A percentile compares a stretch with the other conserved stretches of the same genome.
Conservation (phyloP, 2,329 filamentous ascomycete species). For the Aureobasidium sp. region DNA sequence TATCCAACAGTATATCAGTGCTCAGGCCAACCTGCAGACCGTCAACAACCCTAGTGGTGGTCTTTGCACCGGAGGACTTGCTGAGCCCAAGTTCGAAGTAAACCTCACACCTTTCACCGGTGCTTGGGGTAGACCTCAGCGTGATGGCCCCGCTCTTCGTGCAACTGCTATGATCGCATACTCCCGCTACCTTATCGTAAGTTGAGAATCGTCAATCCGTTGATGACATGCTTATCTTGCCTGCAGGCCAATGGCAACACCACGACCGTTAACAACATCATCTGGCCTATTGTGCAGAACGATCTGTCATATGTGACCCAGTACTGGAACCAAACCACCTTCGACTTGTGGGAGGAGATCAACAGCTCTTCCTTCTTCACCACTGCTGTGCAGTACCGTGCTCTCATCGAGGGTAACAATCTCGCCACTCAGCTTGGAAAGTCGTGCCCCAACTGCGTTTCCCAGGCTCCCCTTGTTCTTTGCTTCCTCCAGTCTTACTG, state of each 20-base stretch:
- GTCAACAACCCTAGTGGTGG: constrained; percentile 63
- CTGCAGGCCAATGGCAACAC: constrained; percentile 19
- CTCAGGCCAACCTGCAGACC: constrained; percentile 60
- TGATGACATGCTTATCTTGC: neutral
- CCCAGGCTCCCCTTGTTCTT: constrained; percentile 61
- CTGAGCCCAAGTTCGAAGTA: constrained; percentile 66
- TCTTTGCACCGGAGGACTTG: constrained; percentile 48
- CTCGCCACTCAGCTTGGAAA: constrained; percentile 59
- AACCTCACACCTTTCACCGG: constrained; percentile 53
- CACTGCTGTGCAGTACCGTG: constrained; percentile 59
- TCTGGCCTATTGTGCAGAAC: constrained; percentile 70
- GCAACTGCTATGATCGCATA: constrained; percentile 68
- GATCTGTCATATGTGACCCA: constrained; percentile 69
- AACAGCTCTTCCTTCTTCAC: constrained; percentile 75
- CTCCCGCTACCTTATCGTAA: constrained; percentile 58
- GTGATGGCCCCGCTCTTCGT: constrained; percentile 70
- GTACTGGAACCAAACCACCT: constrained; percentile 56
- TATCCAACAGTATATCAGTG: constrained; percentile 61
- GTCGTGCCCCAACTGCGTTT: constrained; percentile 53
- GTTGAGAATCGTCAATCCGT: constrained; percentile 34
- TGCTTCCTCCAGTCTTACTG: constrained; percentile 73
- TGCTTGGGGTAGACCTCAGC: constrained; percentile 72
- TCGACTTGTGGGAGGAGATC: constrained; percentile 81
- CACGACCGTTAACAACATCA: constrained; percentile 43
- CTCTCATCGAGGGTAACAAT: constrained; percentile 55